These are phyloP conservation scores for Rhodamnia rubescens DNA, from an alignment of 345 rosid genomes.

Conservation along the genomic window DNA sequence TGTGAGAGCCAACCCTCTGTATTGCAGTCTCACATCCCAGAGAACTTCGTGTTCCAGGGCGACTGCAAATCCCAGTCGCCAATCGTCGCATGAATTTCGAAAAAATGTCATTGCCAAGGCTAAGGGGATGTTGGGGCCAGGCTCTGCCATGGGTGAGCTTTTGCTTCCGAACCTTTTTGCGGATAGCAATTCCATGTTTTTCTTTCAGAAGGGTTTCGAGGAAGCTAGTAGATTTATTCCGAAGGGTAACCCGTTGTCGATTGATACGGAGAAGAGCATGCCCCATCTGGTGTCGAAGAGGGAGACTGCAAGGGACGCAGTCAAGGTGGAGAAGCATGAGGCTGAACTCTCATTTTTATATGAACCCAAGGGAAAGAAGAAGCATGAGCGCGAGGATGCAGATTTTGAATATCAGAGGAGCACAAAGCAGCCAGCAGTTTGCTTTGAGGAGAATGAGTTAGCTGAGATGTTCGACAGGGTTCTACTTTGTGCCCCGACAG, in stretches of 20 bases:
- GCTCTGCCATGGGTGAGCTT: conserved; percentile 2
- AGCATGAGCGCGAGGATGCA: conserved; percentile 17
- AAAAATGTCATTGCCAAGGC: neutral
- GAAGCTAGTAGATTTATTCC: conserved; percentile 44
- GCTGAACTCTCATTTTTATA: neutral
- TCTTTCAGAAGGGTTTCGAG: conserved; percentile 27
- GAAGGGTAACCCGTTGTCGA: conserved; percentile 5
- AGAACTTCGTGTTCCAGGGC: conserved; percentile 7
- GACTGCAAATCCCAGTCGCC: neutral
- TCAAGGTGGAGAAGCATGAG: conserved; percentile 1
- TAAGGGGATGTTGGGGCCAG: neutral
- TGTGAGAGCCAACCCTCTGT: conserved; percentile 2
- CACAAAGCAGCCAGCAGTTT: conserved; percentile 22
- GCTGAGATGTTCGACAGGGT: conserved; percentile 28
- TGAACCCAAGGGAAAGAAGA: conserved; percentile 17
- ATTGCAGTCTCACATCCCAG: conserved; percentile 3
- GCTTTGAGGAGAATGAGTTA: conserved; percentile 23
- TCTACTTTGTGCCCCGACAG: conserved; percentile 12
- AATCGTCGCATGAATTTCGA: neutral
- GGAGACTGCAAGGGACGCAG: neutral
- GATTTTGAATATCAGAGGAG: conserved; percentile 23
- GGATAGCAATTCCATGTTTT: conserved; percentile 16
- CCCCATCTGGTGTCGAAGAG: neutral
- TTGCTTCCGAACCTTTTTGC: conserved; percentile 20
- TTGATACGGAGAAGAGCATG: conserved; percentile 11